Base-by-base conservation (phyloP, 441 rosid species). In the Adansonia madagascariensis region DNA sequence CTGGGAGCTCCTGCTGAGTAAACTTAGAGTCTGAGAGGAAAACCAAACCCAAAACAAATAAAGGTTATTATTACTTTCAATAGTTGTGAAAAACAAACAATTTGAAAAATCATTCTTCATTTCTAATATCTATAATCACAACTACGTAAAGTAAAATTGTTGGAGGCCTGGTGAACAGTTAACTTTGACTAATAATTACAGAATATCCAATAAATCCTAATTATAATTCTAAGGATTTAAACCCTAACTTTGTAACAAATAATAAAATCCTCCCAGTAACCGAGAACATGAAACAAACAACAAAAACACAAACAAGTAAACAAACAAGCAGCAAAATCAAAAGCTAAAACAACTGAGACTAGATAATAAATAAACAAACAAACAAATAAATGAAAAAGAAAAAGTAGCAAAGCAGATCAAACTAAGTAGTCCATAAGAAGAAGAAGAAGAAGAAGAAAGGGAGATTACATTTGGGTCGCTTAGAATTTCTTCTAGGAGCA, bases 1-100 rank as follows among this genome's bases (percentile, higher is more conserved):
- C 99, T 20, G 98, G 98, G 77, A 95, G 98, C 82, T 95, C 99
- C 83, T 92, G 99, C 59, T 95, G 99, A 8, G 97, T 92, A 81
- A 95, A 95, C 84, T 81, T 92, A 1, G 99, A 95, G 86, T 95
- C 99, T 95, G 93, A 63, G 85, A 49, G 52, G 57, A 47, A 69
- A 49, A 46, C 52, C 17, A 20, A 47, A 47, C 7, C 35, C 35
- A 0, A 17, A 14, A 44, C 2, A 18, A 68, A 22, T 27, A 27
- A 15, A 17, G 18, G 15, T 47, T 27, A 22, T 31, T 27, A 61
- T 4, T 31, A 31, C 43, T 24, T 11, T 61, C 43, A 27, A 61
- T 8, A 61, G 65, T 31, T 57, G 27, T 12, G 11, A 3, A 57
- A 27, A 57, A 20, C 62, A 57, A 57, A 9, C 9, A 4, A 57